Evolutionary conservation across 2,329 filamentous ascomycete species (phyloP).

Genomic region (Rachicladosporium sp.): DNA sequence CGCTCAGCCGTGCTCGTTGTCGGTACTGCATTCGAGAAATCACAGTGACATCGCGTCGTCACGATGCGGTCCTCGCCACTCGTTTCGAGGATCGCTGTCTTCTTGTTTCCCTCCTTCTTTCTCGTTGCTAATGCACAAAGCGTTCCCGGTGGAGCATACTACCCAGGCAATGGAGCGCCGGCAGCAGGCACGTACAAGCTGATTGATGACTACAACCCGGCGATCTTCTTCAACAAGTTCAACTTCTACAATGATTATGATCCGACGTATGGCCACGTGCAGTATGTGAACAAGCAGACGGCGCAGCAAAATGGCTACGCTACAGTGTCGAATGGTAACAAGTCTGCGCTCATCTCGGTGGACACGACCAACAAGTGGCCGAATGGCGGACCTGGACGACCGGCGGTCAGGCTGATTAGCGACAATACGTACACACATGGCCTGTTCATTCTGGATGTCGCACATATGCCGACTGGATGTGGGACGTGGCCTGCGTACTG

Average conservation of each 20-base stretch:
- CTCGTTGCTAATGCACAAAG: conserved; percentile 14
- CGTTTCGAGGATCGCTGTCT: conserved; percentile 13
- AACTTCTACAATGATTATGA: conserved; percentile 22
- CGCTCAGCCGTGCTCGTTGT: background rate
- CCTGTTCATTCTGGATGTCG: conserved; percentile 27
- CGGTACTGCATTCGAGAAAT: conserved; percentile 1
- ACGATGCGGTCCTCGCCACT: conserved; percentile 16
- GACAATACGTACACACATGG: conserved; percentile 27
- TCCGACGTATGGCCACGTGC: conserved; percentile 23
- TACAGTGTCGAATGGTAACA: conserved; percentile 7
- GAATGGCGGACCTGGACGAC: conserved; percentile 19
- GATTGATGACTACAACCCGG: conserved; percentile 20
- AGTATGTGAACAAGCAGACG: conserved; percentile 30
- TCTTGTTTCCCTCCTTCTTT: conserved; percentile 10
- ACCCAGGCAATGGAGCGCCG: conserved; percentile 18
- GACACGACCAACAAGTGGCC: conserved; percentile 32
- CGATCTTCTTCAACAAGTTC: conserved; percentile 24
- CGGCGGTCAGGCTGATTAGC: conserved; percentile 24
- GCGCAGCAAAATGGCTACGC: conserved; percentile 23
- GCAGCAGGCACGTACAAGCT: conserved; percentile 17
- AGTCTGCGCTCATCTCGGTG: conserved; percentile 21
- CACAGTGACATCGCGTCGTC: conserved; percentile 2
- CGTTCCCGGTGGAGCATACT: conserved; percentile 15
- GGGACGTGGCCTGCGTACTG: conserved; percentile 32
- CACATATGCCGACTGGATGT: conserved; percentile 27